These are phyloP conservation scores for Apostasia shenzhenica DNA, from an alignment of 106 monocot genomes.

Conservation along the genomic window DNA sequence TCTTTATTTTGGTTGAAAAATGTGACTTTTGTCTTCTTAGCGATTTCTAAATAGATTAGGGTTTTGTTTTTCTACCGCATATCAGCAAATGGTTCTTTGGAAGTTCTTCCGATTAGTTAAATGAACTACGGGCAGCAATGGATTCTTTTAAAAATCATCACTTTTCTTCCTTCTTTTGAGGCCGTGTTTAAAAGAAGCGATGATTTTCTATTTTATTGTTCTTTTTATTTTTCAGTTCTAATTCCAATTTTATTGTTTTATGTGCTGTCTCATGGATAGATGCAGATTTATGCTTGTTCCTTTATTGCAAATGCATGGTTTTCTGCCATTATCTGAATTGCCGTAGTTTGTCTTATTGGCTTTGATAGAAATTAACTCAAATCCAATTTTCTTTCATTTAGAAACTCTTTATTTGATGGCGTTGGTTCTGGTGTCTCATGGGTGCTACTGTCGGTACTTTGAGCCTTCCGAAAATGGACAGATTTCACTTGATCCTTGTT, in stretches of 20 bases:
- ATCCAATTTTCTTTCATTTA: background rate
- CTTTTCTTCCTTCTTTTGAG: too few relatives aligned
- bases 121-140: too few relatives aligned
- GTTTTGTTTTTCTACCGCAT: too few relatives aligned
- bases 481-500: conserved; percentile 24
- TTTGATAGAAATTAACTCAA: background rate
- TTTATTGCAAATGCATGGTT: background rate
- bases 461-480: conserved; percentile 15
- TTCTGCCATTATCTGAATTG: background rate
- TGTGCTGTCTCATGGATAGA: background rate
- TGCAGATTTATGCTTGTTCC: background rate
- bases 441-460: conserved; percentile 13
- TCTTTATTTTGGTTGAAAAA: background rate
- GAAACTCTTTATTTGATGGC: conserved; percentile 23
- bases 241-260: background rate
- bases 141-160: too few relatives aligned
- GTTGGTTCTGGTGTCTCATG: conserved; percentile 28
- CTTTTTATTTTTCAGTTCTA: background rate
- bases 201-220: too few relatives aligned
- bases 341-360: background rate
- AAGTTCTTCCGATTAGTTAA: too few relatives aligned
- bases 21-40: too few relatives aligned
- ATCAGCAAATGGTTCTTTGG: too few relatives aligned
- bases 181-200: too few relatives aligned
- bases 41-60: too few relatives aligned